Evolutionary conservation across 768 basidiomycete species (phyloP).

Genomic region (Tulasnella sp.): DNA sequence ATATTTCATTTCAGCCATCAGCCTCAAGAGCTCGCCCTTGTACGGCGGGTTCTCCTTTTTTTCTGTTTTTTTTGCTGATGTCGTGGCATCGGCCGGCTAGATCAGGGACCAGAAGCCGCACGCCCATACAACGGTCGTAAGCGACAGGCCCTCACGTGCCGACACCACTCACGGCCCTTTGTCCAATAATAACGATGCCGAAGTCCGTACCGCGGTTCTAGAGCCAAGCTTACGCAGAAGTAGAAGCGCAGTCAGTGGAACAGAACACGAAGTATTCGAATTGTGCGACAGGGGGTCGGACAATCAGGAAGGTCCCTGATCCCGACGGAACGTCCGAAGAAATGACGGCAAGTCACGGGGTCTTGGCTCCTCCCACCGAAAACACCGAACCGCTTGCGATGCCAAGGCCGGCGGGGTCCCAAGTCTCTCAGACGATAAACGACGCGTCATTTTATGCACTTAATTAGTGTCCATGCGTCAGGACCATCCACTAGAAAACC

Average conservation of each 20-base stretch:
- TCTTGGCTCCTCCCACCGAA: not conserved
- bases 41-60: not conserved
- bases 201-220: not conserved
- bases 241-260: not conserved
- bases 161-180: not conserved
- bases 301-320: not conserved
- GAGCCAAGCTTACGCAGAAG: not conserved
- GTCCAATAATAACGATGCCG: not conserved
- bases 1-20: not conserved
- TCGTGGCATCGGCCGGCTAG: not conserved
- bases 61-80: not conserved
- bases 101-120: not conserved
- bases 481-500: too few relatives aligned
- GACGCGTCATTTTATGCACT: not conserved
- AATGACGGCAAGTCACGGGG: not conserved
- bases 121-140: not conserved
- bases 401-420: not conserved
- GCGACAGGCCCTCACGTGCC: not conserved
- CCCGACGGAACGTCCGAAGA: not conserved
- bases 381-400: not conserved
- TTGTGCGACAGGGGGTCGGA: not conserved
- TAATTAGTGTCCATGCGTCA: too few relatives aligned
- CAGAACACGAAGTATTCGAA: not conserved
- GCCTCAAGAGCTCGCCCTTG: not conserved
- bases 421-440: not conserved